Evolutionary conservation across 2,329 filamentous ascomycete genomes (phyloP).

Genomic region (Curvularia hawaiiensis): DNA sequence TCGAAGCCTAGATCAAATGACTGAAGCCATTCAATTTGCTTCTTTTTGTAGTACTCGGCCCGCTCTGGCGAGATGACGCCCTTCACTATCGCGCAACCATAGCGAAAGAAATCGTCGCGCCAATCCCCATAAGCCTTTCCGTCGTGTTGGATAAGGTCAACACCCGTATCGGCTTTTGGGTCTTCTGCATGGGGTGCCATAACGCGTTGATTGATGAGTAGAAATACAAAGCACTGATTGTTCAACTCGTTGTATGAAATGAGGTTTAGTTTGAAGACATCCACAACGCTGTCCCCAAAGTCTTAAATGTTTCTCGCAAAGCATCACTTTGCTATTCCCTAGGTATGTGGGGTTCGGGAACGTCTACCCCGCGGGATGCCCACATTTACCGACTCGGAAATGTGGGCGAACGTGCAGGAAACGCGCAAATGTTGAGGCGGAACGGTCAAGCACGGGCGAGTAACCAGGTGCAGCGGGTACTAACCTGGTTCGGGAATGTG

Average conservation of each 20-base stretch:
- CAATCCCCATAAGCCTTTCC: constrained; percentile 17
- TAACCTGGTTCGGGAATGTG: neutral
- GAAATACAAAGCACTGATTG: neutral
- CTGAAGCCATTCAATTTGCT: constrained; percentile 51
- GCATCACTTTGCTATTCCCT: neutral
- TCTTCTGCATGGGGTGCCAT: constrained; percentile 28
- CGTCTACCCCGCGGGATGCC: neutral
- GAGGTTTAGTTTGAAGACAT: neutral
- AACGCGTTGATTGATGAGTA: neutral
- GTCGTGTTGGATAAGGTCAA: constrained; percentile 24
- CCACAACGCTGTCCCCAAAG: neutral
- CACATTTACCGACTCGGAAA: neutral
- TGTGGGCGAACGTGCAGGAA: constrained; percentile 3
- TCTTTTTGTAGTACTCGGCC: constrained; percentile 49
- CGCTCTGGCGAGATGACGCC: constrained; percentile 46
- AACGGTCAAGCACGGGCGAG: neutral
- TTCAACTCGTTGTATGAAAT: neutral
- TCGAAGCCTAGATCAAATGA: constrained; percentile 51
- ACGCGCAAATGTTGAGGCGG: neutral
- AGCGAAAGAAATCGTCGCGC: constrained; percentile 44
- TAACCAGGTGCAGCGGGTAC: neutral
- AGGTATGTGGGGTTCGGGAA: neutral
- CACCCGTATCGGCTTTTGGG: constrained; percentile 21
- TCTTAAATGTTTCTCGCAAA: neutral
- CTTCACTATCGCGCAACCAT: constrained; percentile 52